Base-by-base conservation (phyloP, 2,329 filamentous ascomycete genomes). In the Arthrobotrys sphaeroides region DNA sequence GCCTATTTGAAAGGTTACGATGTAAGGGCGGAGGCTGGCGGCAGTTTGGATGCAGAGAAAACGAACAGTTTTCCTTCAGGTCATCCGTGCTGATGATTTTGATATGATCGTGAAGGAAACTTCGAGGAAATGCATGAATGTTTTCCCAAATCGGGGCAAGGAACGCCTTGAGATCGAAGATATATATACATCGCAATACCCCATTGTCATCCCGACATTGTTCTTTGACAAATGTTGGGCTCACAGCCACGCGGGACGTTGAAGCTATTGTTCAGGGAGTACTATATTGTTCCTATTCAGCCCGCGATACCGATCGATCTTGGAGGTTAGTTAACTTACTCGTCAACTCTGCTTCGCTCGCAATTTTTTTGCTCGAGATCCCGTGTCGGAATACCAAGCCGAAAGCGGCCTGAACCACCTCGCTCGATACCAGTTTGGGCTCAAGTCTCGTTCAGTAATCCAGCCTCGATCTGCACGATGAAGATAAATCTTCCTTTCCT, bases 391-490 rank as follows among this genome's bases (percentile, higher is more conserved):
- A 69, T 24, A 51, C 53, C 42, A 49, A 31, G 28, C 64, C 64
- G 64, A 69, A 61, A 69, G 16, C 53, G 55, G 65, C 65, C 49
- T 43, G 53, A 26, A 33, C 28, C 33, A 53, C 55, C 40, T 55
- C 51, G 53, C 18, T 42, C 36, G 22, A 38, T 62, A 49, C 55
- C 36, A 59, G 43, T 62, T 65, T 42, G 22, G 36, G 64, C 33
- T 12, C 51, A 33, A 33, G 40, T 45, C 43, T 62, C 28, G 66
- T 62, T 70, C 36, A 70, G 55, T 70, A 70, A 70, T 62, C 66
- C 24, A 55, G 40, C 16, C 40, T 31, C 12, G 55, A 69, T 61
- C 65, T 61, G 65, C 65, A 66, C 40, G 28, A 28, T 38, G 43
- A 61, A 26, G 55, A 43, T 43, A 43, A 38, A 40, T 43, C 5